A percentile compares a stretch with the other conserved stretches of the same genome.
Evolutionary conservation across 805 yeast genomes (phyloP).

Genomic region (Yarrowia alimentaria): DNA sequence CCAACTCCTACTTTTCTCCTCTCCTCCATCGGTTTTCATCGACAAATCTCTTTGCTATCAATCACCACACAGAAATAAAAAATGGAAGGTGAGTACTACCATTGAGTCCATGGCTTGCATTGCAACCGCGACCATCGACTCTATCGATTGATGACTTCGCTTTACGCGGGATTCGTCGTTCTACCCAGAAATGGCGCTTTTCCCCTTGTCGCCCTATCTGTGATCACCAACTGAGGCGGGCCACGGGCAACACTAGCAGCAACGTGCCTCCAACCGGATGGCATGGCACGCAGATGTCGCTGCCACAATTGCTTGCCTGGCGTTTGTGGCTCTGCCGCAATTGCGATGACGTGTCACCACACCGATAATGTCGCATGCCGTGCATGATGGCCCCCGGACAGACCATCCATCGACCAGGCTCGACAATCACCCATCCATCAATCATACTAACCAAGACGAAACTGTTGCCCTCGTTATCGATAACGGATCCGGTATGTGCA

Average conservation of each 20-base stretch:
- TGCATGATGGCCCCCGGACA: slow-evolving; percentile 1
- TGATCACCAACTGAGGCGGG: background rate
- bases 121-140: background rate
- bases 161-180: background rate
- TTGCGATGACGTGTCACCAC: slow-evolving; percentile 22
- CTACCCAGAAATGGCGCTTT: slow-evolving; percentile 9
- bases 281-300: too few species aligned
- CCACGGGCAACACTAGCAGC: background rate
- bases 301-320: background rate
- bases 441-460: slow-evolving; percentile 35
- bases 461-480: slow-evolving; percentile 71
- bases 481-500: slow-evolving; percentile 99
- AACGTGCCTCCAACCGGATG: background rate
- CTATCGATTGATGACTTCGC: background rate
- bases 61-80: slow-evolving; percentile 29
- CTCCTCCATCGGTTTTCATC: slow-evolving; percentile 29
- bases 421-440: slow-evolving; percentile 1
- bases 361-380: slow-evolving; percentile 18
- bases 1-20: slow-evolving; percentile 29
- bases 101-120: background rate
- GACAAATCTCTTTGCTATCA: slow-evolving; percentile 25
- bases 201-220: background rate
- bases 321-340: too few species aligned
- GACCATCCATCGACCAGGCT: background rate
- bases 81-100: slow-evolving; percentile 32